Conservation (phyloP, 352 stramenopile species). For the Globisporangium ultimum region DNA sequence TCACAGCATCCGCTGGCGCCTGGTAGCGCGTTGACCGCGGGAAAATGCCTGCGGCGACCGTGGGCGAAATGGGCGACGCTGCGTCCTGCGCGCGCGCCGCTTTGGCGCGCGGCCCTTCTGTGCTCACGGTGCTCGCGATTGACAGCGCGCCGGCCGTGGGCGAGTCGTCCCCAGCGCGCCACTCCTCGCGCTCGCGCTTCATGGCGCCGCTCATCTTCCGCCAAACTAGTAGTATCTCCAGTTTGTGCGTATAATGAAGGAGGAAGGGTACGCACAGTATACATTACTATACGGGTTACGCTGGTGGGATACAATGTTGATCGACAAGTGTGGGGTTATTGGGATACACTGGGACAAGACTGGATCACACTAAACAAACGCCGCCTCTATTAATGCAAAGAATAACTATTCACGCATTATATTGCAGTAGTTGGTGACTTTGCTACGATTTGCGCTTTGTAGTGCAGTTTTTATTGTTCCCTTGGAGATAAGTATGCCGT, state of each 20-base stretch:
- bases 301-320: too few species aligned
- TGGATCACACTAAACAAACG: too few species aligned
- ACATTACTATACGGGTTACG: neutral
- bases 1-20: neutral
- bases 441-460: too few species aligned
- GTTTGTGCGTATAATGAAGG: neutral
- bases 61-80: slow-evolving; percentile 11
- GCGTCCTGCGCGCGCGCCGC: neutral
- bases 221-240: neutral
- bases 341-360: too few species aligned
- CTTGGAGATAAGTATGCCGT: too few species aligned
- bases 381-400: too few species aligned
- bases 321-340: too few species aligned
- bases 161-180: neutral
- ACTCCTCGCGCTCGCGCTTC: slow-evolving; percentile 4
- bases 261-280: neutral
- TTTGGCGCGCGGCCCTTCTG: neutral
- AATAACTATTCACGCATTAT: too few species aligned
- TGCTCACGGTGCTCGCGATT: neutral
- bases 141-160: neutral
- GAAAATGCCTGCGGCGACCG: slow-evolving; percentile 10
- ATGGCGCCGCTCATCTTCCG: neutral
- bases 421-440: too few species aligned
- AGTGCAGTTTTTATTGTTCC: too few species aligned
- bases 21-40: slow-evolving; percentile 3